A percentile compares a stretch with the other conserved stretches of the same genome.
Evolutionary conservation across 1,284 basidiomycete genomes (phyloP).

Genomic region (Ganoderma resinaceum): DNA sequence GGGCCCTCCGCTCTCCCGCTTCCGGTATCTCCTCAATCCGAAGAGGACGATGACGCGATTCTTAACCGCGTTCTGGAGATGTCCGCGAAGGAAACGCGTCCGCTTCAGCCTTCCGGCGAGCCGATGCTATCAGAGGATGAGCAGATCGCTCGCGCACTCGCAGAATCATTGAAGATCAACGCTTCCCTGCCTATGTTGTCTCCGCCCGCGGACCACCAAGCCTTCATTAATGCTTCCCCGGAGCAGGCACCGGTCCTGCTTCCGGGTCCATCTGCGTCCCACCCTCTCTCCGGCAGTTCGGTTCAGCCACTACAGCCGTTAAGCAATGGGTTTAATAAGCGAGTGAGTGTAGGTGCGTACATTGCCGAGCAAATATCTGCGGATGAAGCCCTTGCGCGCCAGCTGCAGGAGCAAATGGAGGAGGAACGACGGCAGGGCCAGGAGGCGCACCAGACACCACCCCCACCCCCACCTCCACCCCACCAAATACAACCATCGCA

Average conservation of each 20-base stretch:
- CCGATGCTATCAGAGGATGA: slow-evolving; percentile 59
- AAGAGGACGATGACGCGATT: slow-evolving; percentile 40
- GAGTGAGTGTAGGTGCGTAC: slow-evolving; percentile 8
- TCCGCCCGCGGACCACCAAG: slow-evolving; percentile 14
- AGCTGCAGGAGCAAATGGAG: slow-evolving; percentile 41
- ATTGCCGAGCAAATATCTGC: slow-evolving; percentile 39
- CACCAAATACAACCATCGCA: not conserved
- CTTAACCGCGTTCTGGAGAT: slow-evolving; percentile 53
- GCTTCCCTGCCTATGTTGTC: slow-evolving; percentile 4
- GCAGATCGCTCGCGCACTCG: slow-evolving; percentile 67
- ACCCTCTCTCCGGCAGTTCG: slow-evolving; percentile 9
- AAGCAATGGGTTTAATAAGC: not conserved
- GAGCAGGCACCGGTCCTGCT: slow-evolving; percentile 22
- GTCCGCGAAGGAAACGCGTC: slow-evolving; percentile 57
- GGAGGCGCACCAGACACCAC: not conserved
- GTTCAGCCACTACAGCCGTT: not conserved
- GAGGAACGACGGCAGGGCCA: slow-evolving; percentile 12
- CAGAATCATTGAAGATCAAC: slow-evolving; percentile 55
- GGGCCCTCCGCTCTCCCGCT: slow-evolving; percentile 23
- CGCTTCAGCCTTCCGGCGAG: slow-evolving; percentile 41
- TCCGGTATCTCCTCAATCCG: slow-evolving; percentile 34
- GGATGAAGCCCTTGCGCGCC: slow-evolving; percentile 45
- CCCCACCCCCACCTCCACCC: not conserved
- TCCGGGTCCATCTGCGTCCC: not conserved
- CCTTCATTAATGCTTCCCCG: slow-evolving; percentile 22